Base-by-base conservation (phyloP, 345 rosid species). In the Eucalyptus pumila region DNA sequence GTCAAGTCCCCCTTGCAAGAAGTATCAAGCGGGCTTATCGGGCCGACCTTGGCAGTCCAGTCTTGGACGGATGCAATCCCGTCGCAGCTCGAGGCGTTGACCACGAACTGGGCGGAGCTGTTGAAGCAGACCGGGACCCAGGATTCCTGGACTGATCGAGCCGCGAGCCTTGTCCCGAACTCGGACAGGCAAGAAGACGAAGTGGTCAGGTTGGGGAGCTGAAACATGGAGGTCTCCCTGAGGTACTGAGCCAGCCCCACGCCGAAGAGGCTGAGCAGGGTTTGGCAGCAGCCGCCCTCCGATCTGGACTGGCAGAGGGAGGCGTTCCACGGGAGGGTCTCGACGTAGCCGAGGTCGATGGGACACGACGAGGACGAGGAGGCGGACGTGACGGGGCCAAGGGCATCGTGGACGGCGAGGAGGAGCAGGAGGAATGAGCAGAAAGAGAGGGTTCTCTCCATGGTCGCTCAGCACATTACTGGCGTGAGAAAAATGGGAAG, bases 281-380 rank as follows among this genome's bases (percentile, higher is more conserved):
- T 51, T 56, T 87, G 89, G 91, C 97, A 95, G 85, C 97, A 95
- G 44, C 76, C 89, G 32, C 85, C 88, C 15, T 45, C 86, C 30
- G 88, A 26, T 7, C 92, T 85, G 19, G 87, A 54, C 10, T 37
- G 90, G 86, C 96, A 94, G 11, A 65, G n/a, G 12, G 95, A 92
- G 23, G 88, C 60, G 90, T 95, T 89, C 97, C 97, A 95, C 16
- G 95, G 96, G 90, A 93, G 87, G 50, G 94, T 93, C 49, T 90
- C 87, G 17, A 94, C 93, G 47, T 94, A 94, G 92, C 91, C 93
- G 88, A 94, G 91, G 89, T 94, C 95, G 17, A 94, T 47, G 51
- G 95, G 96, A 58, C 96, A 94, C 50, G 94, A 89, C 52, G 95
- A 91, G 58, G 95, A 90, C 69, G 94, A 91, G 45, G 95, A 92